A percentile compares a stretch with the other conserved stretches of the same genome.
These are phyloP conservation scores for Thamnidium elegans DNA, from an alignment of 192 early-diverging fungal genomes.

Conservation along the genomic window DNA sequence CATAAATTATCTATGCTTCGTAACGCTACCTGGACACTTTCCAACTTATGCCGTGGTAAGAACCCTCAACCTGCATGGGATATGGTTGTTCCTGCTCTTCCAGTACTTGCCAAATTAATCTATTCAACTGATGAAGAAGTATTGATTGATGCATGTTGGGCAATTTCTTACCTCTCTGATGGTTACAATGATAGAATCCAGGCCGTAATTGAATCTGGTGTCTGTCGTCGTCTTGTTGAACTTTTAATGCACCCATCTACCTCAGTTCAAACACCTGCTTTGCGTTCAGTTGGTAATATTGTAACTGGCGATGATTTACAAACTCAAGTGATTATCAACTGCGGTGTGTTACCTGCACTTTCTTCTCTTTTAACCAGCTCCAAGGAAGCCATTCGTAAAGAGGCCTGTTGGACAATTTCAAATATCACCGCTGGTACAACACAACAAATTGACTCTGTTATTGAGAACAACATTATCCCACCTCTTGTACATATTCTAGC, in stretches of 20 bases:
- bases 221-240: slow-evolving; percentile 69
- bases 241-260: slow-evolving; percentile 56
- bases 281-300: slow-evolving; percentile 76
- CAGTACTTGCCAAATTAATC: slow-evolving; percentile 61
- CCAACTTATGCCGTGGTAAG: slow-evolving; percentile 77
- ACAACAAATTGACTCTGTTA: slow-evolving; percentile 46
- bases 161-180: slow-evolving; percentile 76
- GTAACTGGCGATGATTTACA: slow-evolving; percentile 80
- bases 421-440: slow-evolving; percentile 48
- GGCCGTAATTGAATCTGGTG: slow-evolving; percentile 73
- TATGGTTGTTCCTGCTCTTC: slow-evolving; percentile 39
- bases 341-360: slow-evolving; percentile 57
- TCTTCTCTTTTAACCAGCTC: slow-evolving; percentile 43
- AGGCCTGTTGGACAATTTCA: slow-evolving; percentile 55
- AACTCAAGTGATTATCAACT: slow-evolving; percentile 72
- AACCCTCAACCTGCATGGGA: slow-evolving; percentile 71
- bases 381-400: slow-evolving; percentile 43
- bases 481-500: slow-evolving; percentile 37
- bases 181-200: slow-evolving; percentile 73
- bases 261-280: slow-evolving; percentile 70
- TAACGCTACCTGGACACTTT: slow-evolving; percentile 80
- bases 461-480: slow-evolving; percentile 47
- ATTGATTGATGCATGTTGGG: slow-evolving; percentile 79
- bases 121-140: slow-evolving; percentile 71
- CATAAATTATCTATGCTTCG: slow-evolving; percentile 59